phyloP scores from a whole-genome alignment of 169 alveolate species.

The Toxoplasma gondii region DNA sequence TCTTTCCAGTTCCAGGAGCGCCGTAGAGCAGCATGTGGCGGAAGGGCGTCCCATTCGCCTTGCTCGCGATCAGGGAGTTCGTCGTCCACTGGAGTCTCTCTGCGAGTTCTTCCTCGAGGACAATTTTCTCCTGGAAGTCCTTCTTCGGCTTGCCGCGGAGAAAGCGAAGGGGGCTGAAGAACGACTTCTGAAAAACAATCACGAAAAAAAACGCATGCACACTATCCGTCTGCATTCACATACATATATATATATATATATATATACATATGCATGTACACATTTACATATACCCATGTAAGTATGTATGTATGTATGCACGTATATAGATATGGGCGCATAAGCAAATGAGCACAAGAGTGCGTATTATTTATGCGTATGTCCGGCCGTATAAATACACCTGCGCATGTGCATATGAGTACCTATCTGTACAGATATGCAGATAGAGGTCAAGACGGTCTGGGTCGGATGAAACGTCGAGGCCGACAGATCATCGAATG shows the following conservation, averaged over 20 bases:
- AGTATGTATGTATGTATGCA: background rate
- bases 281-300: background rate
- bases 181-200: constrained; percentile 32
- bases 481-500: background rate
- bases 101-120: constrained; percentile 87
- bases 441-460: background rate
- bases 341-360: background rate
- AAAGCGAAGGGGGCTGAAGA: constrained; percentile 27
- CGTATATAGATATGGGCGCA: background rate
- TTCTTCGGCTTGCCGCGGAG: constrained; percentile 31
- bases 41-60: constrained; percentile 90
- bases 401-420: background rate
- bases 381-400: background rate
- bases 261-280: background rate
- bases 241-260: constrained; percentile 10
- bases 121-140: constrained; percentile 86
- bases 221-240: background rate
- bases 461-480: background rate
- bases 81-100: constrained; percentile 91
- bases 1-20: constrained; percentile 97
- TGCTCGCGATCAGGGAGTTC: constrained; percentile 92
- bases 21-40: constrained; percentile 94
- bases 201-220: background rate
- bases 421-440: background rate
- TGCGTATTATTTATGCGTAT: background rate